These are phyloP conservation scores for Ogataea salicorniae DNA, from an alignment of 805 yeast genomes.

Conservation along the genomic window DNA sequence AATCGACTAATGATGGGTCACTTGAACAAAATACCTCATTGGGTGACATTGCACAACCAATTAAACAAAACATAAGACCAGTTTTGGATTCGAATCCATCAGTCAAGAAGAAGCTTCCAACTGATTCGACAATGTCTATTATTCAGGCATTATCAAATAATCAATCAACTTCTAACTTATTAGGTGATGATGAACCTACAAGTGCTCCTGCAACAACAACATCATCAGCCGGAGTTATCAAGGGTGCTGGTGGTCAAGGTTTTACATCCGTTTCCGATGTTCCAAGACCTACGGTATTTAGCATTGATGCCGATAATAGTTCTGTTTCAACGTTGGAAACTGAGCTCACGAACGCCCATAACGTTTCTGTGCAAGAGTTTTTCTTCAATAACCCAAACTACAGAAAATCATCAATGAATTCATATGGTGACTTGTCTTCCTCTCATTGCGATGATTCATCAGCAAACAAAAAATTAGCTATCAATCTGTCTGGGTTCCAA, in stretches of 20 bases:
- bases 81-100: neutral
- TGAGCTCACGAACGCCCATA: conserved; percentile 6
- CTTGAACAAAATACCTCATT: conserved; percentile 12
- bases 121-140: conserved; percentile 21
- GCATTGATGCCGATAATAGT: conserved; percentile 12
- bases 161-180: conserved; percentile 6
- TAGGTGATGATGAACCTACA: conserved; percentile 2
- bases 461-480: neutral
- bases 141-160: conserved; percentile 19
- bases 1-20: conserved; percentile 9
- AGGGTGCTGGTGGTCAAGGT: too few relatives aligned
- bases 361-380: conserved; percentile 49
- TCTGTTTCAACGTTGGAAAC: conserved; percentile 12
- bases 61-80: neutral
- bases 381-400: conserved; percentile 36
- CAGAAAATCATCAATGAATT: conserved; percentile 10
- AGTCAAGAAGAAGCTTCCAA: conserved; percentile 7
- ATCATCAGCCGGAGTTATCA: too few relatives aligned
- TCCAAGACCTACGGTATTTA: neutral
- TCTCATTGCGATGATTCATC: conserved; percentile 7
- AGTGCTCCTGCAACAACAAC: neutral
- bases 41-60: conserved; percentile 25
- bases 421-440: conserved; percentile 11
- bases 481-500: conserved; percentile 6
- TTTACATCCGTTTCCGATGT: neutral